phyloP scores from a whole-genome alignment of 202 grass and related monocot genomes.

The Digitaria exilis region DNA sequence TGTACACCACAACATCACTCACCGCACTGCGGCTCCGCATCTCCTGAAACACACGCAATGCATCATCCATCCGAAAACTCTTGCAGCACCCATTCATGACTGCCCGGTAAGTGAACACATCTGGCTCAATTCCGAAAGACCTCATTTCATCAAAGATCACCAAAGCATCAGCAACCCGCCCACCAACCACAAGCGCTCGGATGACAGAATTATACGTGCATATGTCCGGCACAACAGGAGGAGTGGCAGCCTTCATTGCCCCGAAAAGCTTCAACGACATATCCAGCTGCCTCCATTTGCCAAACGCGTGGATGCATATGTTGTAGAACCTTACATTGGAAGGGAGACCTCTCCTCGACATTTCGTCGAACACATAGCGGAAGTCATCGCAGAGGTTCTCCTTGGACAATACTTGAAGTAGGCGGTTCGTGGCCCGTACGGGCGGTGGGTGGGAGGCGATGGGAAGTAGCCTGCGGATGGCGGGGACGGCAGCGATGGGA shows the following conservation, averaged over 20 bases:
- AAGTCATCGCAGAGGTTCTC: slow-evolving; percentile 60
- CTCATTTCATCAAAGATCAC: slow-evolving; percentile 71
- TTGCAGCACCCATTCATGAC: slow-evolving; percentile 82
- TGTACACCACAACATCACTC: slow-evolving; percentile 69
- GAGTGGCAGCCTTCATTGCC: slow-evolving; percentile 59
- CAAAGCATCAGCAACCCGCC: slow-evolving; percentile 58
- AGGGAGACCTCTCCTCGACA: slow-evolving; percentile 57
- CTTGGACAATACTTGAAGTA: slow-evolving; percentile 60
- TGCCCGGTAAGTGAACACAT: slow-evolving; percentile 63
- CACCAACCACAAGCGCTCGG: slow-evolving; percentile 54
- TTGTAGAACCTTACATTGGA: slow-evolving; percentile 73
- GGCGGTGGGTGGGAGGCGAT: slow-evolving; percentile 50
- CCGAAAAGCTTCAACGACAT: slow-evolving; percentile 64
- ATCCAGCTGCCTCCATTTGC: slow-evolving; percentile 62
- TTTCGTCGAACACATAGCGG: slow-evolving; percentile 71
- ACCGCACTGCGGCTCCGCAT: slow-evolving; percentile 56
- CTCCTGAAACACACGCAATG: slow-evolving; percentile 69
- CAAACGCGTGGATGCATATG: slow-evolving; percentile 85
- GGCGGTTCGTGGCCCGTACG: slow-evolving; percentile 50
- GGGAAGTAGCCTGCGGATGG: slow-evolving; percentile 59
- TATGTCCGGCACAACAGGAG: slow-evolving; percentile 58
- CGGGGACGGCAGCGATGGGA: slow-evolving; percentile 44
- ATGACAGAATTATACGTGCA: slow-evolving; percentile 83
- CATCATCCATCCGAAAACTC: slow-evolving; percentile 71
- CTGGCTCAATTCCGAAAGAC: slow-evolving; percentile 52